Base-by-base conservation (phyloP, 139 green algal genomes). In the Chlorella vulgaris region DNA sequence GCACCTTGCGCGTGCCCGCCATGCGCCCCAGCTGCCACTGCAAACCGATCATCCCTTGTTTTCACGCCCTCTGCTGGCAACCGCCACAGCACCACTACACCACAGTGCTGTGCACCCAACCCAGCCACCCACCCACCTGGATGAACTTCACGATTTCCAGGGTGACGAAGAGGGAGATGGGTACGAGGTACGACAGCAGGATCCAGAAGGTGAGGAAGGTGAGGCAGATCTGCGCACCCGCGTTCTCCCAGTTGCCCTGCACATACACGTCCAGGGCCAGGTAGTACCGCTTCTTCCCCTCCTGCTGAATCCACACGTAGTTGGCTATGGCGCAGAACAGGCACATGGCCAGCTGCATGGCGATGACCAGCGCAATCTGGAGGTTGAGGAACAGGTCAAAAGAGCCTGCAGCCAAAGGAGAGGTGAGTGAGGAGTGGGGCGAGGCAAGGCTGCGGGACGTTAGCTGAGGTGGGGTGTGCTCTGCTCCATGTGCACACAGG, bases 121-220 rank as follows among this genome's bases (percentile, higher is more conserved):
- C 67, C 36, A 15, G 39, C 39, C 21, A 28, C 39, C 53, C 2
- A 3, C 18, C 19, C 65, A 88, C 86, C 84, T 97, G 94, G 67
- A 88, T 89, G 69, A 98, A 91, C 87, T 97, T 97, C 28, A 98
- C 93, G 69, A 97, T 93, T 85, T 99, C 97, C 47, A 99, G 92
- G 6, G 95, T 96, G 55, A 99, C 97, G 80, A 98, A 99, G 67
- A 99, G 90, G 0, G 94, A 98, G 83, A 99, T 99, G 78, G 97
- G 97, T 35, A 99, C 96, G 62, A 99, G 90, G 85, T 98, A 98
- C 26, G 88, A 92, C 39, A 93, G 91, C 43, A 98, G 87, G 69
- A 95, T 96, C 87, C 93, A 94, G 69, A 93, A 94, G 2, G 94
- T 98, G 74, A 98, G 82, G 68, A 97, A 93, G 26, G 87, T 78